phyloP scores from a whole-genome alignment of 495 filamentous ascomycete genomes.

The Lophium mytilinum region DNA sequence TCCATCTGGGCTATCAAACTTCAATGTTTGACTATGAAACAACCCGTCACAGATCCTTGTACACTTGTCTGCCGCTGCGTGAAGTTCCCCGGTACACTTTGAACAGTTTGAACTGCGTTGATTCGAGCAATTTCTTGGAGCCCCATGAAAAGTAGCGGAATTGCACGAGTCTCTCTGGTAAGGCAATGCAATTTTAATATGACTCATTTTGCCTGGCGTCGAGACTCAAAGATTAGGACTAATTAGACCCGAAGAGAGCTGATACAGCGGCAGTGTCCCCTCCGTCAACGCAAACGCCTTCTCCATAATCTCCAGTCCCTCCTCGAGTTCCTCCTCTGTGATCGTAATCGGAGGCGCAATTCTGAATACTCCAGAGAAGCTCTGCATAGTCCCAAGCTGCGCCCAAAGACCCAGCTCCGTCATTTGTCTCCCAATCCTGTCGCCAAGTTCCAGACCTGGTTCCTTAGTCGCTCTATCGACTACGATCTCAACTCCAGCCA shows the following conservation, averaged over 20 bases:
- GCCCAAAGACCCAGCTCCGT: slow-evolving; percentile 45
- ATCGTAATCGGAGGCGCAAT: slow-evolving; percentile 53
- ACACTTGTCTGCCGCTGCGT: too few relatives aligned
- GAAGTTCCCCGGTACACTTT: too few relatives aligned
- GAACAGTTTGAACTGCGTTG: too few relatives aligned
- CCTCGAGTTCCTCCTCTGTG: slow-evolving; percentile 41
- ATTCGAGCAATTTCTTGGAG: too few relatives aligned
- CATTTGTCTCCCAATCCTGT: slow-evolving; percentile 37
- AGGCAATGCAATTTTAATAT: too few relatives aligned
- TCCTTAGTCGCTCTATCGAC: slow-evolving; percentile 37
- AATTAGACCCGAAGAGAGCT: background rate
- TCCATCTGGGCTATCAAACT: slow-evolving; percentile 13
- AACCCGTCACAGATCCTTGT: too few relatives aligned
- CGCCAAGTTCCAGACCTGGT: slow-evolving; percentile 40
- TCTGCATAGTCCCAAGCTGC: slow-evolving; percentile 43
- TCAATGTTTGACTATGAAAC: too few relatives aligned
- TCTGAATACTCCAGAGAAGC: slow-evolving; percentile 48
- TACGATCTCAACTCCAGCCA: slow-evolving; percentile 49
- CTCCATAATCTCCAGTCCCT: slow-evolving; percentile 42
- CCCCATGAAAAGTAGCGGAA: too few relatives aligned
- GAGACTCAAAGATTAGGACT: too few relatives aligned
- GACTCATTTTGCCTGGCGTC: too few relatives aligned
- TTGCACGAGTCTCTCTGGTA: too few relatives aligned
- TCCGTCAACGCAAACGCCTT: slow-evolving; percentile 33
- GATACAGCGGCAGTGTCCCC: slow-evolving; percentile 22